These are phyloP conservation scores for Groenewaldozyma auringiensis DNA, from an alignment of 1,139 yeast genomes.

Conservation along the genomic window DNA sequence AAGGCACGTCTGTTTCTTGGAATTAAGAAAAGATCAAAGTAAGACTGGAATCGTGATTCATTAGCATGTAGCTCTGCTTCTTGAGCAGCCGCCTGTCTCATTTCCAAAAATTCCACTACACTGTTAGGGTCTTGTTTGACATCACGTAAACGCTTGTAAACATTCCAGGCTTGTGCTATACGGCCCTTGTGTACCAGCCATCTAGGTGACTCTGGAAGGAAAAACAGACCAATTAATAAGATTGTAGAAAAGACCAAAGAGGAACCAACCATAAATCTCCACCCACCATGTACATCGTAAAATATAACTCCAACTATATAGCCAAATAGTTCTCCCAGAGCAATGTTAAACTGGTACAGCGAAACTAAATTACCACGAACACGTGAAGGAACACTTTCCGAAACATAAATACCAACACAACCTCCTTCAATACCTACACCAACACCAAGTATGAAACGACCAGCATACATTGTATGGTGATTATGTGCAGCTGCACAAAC, in stretches of 20 bases:
- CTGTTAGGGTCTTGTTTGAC: constrained; percentile 35
- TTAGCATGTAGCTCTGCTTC: constrained; percentile 33
- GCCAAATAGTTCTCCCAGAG: constrained; percentile 53
- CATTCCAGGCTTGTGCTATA: constrained; percentile 44
- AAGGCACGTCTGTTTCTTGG: constrained; percentile 54
- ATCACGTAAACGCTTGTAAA: constrained; percentile 48
- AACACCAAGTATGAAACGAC: constrained; percentile 48
- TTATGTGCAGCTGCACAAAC: constrained; percentile 44
- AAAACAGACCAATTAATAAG: constrained; percentile 41
- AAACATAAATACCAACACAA: constrained; percentile 50
- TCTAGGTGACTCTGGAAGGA: constrained; percentile 66
- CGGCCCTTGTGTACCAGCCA: constrained; percentile 51
- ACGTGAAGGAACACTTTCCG: constrained; percentile 49
- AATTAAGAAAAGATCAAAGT: constrained; percentile 44
- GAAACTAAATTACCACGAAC: constrained; percentile 51
- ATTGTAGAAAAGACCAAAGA: constrained; percentile 49
- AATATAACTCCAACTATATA: constrained; percentile 51
- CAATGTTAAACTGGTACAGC: constrained; percentile 50
- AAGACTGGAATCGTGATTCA: constrained; percentile 31
- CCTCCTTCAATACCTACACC: constrained; percentile 59
- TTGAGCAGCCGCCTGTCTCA: constrained; percentile 32
- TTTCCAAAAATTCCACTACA: constrained; percentile 48
- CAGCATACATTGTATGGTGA: constrained; percentile 44
- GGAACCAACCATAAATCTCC: constrained; percentile 57
- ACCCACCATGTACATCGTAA: constrained; percentile 45